Evolutionary conservation across 192 early-diverging fungal genomes (phyloP).

Genomic region (Cetraspora pellucida): DNA sequence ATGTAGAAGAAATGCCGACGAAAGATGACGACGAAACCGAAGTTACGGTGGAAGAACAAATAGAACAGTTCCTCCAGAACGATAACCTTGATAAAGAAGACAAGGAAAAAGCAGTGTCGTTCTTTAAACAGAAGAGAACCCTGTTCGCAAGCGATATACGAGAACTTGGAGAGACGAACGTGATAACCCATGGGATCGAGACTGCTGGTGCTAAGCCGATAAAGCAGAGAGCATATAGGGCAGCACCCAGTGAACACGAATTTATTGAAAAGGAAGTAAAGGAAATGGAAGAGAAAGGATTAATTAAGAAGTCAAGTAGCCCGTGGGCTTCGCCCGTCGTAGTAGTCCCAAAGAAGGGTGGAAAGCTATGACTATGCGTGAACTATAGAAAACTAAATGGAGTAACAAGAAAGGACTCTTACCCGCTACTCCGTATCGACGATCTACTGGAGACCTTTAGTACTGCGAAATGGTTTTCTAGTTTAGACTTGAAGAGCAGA

Average conservation of each 20-base stretch:
- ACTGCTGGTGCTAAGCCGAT: neutral
- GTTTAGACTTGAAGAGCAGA: constrained; percentile 17
- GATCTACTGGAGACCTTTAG: constrained; percentile 37
- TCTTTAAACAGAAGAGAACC: neutral
- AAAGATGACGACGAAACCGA: too few species aligned
- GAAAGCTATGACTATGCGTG: constrained; percentile 36
- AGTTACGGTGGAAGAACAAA: too few species aligned
- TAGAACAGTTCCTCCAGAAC: too few species aligned
- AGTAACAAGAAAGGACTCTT: constrained; percentile 40
- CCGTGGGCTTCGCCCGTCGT: constrained; percentile 41
- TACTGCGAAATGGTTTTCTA: constrained; percentile 37
- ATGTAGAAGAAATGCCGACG: too few species aligned
- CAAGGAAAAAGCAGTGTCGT: neutral
- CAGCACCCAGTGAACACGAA: neutral
- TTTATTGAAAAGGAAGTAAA: neutral
- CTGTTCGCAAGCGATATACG: neutral
- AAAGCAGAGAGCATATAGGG: neutral
- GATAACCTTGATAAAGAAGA: too few species aligned
- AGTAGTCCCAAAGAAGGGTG: constrained; percentile 43
- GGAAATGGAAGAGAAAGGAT: neutral
- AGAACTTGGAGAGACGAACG: neutral
- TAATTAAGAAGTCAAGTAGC: neutral
- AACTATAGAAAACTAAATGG: constrained; percentile 52
- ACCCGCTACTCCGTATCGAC: constrained; percentile 46
- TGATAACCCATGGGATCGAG: neutral